phyloP scores from a whole-genome alignment of 805 yeast species.

The Cyberlindnera mississippiensis region DNA sequence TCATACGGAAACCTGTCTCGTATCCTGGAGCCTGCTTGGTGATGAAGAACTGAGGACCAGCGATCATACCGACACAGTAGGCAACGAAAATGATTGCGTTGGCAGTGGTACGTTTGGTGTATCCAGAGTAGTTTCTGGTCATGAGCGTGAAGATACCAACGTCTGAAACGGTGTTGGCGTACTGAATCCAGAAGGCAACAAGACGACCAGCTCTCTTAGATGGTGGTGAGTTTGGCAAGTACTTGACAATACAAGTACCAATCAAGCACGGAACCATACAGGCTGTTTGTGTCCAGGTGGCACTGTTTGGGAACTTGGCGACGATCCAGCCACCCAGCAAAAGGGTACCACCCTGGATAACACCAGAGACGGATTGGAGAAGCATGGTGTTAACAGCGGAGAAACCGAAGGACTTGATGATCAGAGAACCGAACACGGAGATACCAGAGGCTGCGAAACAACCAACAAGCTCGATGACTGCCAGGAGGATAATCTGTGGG shows the following conservation, averaged over 20 bases:
- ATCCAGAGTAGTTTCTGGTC: constrained; percentile 6
- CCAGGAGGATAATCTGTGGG: constrained; percentile 1
- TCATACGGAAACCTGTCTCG: constrained; percentile 7
- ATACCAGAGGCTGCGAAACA: constrained; percentile 4
- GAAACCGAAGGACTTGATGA: constrained; percentile 8
- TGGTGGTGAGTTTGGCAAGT: constrained; percentile 2
- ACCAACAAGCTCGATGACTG: constrained; percentile 1
- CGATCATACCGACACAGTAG: constrained; percentile 8
- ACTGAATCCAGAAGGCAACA: constrained; percentile 6
- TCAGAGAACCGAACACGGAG: constrained; percentile 4
- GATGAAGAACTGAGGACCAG: constrained; percentile 7
- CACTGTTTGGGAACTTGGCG: constrained; percentile 1
- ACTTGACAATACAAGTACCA: constrained; percentile 5
- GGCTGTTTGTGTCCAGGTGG: constrained; percentile 2
- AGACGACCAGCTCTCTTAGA: constrained; percentile 8
- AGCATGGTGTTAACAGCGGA: constrained; percentile 4
- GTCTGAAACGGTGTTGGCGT: constrained; percentile 1
- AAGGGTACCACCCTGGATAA: constrained; percentile 1
- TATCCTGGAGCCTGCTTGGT: constrained; percentile 7
- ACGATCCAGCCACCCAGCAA: constrained; percentile 4
- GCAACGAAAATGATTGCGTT: constrained; percentile 4
- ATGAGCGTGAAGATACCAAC: constrained; percentile 5
- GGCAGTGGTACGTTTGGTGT: constrained; percentile 5
- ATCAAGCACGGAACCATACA: constrained; percentile 5
- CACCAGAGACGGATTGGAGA: constrained; percentile 4